These are phyloP conservation scores for Taiozyma sp. DNA, from an alignment of 1,139 yeast species.

Conservation along the genomic window DNA sequence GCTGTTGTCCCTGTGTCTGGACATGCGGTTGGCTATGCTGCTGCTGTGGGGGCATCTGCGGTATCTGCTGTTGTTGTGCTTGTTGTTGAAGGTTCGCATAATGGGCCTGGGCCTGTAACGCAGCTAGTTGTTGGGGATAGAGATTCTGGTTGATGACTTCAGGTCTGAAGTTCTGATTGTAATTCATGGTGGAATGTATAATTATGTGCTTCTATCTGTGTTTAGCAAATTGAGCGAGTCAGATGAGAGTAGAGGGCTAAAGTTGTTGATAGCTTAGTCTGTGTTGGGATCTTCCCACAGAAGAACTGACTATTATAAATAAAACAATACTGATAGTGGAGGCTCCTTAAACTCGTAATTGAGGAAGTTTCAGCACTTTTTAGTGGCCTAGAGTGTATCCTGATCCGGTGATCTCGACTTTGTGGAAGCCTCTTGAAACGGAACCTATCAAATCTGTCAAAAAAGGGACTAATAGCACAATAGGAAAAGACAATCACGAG, in stretches of 20 bases:
- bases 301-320: no score
- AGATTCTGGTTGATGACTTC: constrained; percentile 8
- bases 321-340: background rate
- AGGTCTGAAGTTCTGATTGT: constrained; percentile 4
- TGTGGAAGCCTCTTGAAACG: background rate
- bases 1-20: constrained; percentile 15
- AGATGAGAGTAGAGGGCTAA: no score
- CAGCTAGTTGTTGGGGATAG: constrained; percentile 15
- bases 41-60: constrained; percentile 13
- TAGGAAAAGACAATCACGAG: background rate
- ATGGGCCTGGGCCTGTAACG: constrained; percentile 14
- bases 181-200: constrained; percentile 3
- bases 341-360: background rate
- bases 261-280: no score
- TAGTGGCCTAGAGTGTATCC: background rate
- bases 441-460: background rate
- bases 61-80: constrained; percentile 11
- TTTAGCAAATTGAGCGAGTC: no score
- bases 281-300: no score
- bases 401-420: background rate
- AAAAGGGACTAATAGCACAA: background rate
- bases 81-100: constrained; percentile 13
- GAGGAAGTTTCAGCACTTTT: background rate
- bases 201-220: background rate
- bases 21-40: constrained; percentile 7